Base-by-base conservation (phyloP, 768 basidiomycete species). In the Hypholoma sublateritium region DNA sequence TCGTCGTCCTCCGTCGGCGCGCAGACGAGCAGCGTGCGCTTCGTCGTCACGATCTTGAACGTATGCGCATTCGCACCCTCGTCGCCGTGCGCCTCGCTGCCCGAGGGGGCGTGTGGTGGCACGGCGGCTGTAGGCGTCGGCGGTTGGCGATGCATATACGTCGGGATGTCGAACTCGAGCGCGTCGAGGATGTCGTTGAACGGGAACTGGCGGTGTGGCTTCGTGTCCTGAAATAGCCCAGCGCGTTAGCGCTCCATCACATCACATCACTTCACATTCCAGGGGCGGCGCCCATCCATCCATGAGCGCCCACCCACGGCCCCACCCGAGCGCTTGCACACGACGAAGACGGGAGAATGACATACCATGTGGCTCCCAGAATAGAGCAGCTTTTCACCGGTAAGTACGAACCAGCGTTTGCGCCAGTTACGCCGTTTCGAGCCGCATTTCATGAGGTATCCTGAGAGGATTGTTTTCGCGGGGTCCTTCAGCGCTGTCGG, bases 1-100 rank as follows among this genome's bases (percentile, higher is more conserved):
- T 98, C 97, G 64, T 98, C 96, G 65, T 98, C 97, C 71, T 99
- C 97, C 56, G 83, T 88, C 14, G 97, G 96, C 6, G 97, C 97
- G 65, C 95, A 97, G 22, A 98, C 77, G 52, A 96, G 71, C 57
- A 94, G 75, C 16, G 91, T 89, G 58, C 93, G 85, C 71, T 96
- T 95, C 53, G 96, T 95, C 36, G 95, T 97, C 62, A 98, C 88
- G 54, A 98, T 89, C 74, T 97, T 95, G 85, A 99, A 98, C 50
- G 91, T 92, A 68, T 88, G 81, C 9, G 73, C 70, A 21, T 74
- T 72, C 50, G 72, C 74, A 32, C 74, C 74, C 24, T 74, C 74
- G 39, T 80, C 79, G 37, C 81, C 81, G 3, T 47, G 46, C 16
- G 22, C 46, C 4, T 67, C 74, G 16, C 77, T 81, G 41, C 62